Conservation (phyloP, 176 grass and related monocot species). For the Aegilops tauschii region DNA sequence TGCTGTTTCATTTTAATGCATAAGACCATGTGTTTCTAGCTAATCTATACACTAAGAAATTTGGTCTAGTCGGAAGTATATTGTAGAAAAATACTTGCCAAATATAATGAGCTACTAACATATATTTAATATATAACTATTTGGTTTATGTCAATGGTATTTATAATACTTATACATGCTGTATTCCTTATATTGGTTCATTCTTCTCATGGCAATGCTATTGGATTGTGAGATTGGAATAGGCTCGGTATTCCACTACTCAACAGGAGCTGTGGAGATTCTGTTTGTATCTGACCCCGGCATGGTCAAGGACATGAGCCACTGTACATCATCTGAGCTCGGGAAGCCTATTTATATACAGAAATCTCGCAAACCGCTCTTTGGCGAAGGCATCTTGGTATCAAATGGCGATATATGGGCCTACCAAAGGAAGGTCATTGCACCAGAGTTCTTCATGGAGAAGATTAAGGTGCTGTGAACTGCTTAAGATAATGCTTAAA, state of each 20-base stretch:
- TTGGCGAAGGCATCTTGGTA: not conserved
- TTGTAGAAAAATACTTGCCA: not conserved
- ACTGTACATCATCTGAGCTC: not conserved
- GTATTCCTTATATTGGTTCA: not conserved
- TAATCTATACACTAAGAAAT: not conserved
- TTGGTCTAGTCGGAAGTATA: not conserved
- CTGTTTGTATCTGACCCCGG: not conserved
- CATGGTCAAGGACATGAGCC: slow-evolving; percentile 17
- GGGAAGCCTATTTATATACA: not conserved
- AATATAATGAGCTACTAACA: not conserved
- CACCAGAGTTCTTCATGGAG: slow-evolving; percentile 74
- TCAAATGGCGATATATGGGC: slow-evolving; percentile 33
- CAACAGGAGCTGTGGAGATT: slow-evolving; percentile 2
- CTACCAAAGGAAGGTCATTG: slow-evolving; percentile 63
- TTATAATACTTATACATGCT: not conserved
- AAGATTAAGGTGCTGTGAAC: slow-evolving; percentile 59
- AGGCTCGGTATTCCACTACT: slow-evolving; percentile 13
- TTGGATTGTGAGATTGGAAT: not conserved
- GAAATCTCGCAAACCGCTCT: not conserved
- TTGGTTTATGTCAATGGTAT: not conserved
- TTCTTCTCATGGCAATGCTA: not conserved
- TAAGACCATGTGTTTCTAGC: not conserved
- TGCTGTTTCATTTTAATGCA: not conserved
- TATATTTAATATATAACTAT: not conserved
- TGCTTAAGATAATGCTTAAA: not conserved